Base-by-base conservation (phyloP, 495 filamentous ascomycete genomes). In the Lindgomyces ingoldianus region DNA sequence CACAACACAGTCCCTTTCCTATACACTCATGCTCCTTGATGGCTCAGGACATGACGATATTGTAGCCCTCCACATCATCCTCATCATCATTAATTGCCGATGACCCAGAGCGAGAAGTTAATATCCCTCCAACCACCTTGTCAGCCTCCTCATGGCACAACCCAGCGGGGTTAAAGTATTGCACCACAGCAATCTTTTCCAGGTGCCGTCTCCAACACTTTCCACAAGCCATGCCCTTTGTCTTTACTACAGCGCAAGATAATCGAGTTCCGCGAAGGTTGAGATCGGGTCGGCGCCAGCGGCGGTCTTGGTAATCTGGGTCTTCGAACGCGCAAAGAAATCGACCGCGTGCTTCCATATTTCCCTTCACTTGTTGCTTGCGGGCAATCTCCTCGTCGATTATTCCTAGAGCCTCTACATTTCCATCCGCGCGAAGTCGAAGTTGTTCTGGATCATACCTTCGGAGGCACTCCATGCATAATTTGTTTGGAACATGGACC, bases 291-390 rank as follows among this genome's bases (percentile, higher is more conserved):
- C 8, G 44, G 4, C 62, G 62, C 62, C 62, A 64, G 4, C 53
- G 27, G 29, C 18, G 42, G 22, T 57, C 6, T n/a, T 22, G 6
- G 27, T 27, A 58, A 45, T 64, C 53, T 29, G 53, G 53, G 24
- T 58, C 62, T 36, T 64, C 62, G 33, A 58, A 64, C 1, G 62
- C 61, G 46, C 62, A 58, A 9, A 64, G 53, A 25, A 39, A 64
- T 14, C 24, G 25, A 18, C 54, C 53, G 36, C 19, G 47, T 16
- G 44, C 39, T 53, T 58, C 62, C 25, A 64, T 19, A 25, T 64
- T 58, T 16, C 30, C 16, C 21, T 64, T 64, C 22, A 21, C 18
- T 11, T 19, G 10, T 21, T 64, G 62, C 33, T 46, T 64, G 21
- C 46, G 29, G 18, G 45, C 16, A 9, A 64, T 1, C 24, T 64